These are phyloP conservation scores for Apostasia ramifera DNA, from an alignment of 106 monocot species.

Conservation along the genomic window DNA sequence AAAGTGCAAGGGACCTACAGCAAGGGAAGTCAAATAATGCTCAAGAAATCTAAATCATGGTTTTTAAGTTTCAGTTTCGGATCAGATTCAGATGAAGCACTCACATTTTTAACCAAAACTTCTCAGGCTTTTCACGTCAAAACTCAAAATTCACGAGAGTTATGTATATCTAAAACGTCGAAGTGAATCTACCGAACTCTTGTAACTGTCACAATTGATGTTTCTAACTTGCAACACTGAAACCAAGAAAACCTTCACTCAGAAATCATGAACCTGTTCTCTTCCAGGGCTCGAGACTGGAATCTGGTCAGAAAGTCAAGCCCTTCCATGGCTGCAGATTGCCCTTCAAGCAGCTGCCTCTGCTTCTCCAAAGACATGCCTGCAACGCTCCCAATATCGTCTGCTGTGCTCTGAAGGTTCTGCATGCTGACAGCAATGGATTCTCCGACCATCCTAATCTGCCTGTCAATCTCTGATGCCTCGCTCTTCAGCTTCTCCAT, in stretches of 20 bases:
- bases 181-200: too few species aligned
- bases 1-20: background rate
- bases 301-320: conserved; percentile 57
- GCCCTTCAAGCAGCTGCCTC: conserved; percentile 55
- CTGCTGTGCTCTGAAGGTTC: conserved; percentile 61
- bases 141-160: too few species aligned
- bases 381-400: conserved; percentile 47
- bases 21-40: too few species aligned
- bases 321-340: conserved; percentile 48
- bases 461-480: conserved; percentile 43
- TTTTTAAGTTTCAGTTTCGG: too few species aligned
- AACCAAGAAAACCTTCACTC: background rate
- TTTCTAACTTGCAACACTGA: too few species aligned
- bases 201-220: too few species aligned
- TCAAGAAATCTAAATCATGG: too few species aligned
- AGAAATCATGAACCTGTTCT: conserved; percentile 42
- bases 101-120: too few species aligned
- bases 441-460: conserved; percentile 47
- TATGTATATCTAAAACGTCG: too few species aligned
- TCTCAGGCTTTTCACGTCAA: too few species aligned
- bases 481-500: conserved; percentile 61
- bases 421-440: conserved; percentile 69
- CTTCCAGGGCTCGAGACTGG: conserved; percentile 79
- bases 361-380: conserved; percentile 66
- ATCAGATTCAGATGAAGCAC: too few species aligned